phyloP scores from a whole-genome alignment of 345 rosid species.

The Microthlaspi erraticum region DNA sequence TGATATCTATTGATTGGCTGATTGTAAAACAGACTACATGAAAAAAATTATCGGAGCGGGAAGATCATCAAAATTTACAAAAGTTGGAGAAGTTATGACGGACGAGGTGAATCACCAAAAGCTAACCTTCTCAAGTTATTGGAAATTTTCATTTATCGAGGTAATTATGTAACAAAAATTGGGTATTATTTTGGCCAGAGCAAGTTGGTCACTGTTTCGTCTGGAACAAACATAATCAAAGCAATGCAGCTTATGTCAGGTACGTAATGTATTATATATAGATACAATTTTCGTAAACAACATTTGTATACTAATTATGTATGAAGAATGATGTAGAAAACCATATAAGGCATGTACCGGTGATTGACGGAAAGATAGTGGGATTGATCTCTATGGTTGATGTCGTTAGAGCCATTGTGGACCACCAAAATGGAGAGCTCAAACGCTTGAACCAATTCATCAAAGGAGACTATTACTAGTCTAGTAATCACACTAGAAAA shows the following conservation, averaged over 20 bases:
- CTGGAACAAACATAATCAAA: conserved; percentile 65
- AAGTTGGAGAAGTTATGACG: conserved; percentile 85
- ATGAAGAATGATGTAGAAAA: conserved; percentile 55
- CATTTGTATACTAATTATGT: background rate
- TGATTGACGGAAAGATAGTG: conserved; percentile 76
- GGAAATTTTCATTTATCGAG: background rate
- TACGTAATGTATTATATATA: conserved; percentile 51
- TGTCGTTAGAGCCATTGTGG: conserved; percentile 78
- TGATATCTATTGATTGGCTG: background rate
- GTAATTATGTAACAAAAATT: background rate
- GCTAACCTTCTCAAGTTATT: background rate
- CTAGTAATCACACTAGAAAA: background rate
- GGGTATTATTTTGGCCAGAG: conserved; percentile 50
- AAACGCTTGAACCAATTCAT: conserved; percentile 81
- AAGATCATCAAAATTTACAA: conserved; percentile 68
- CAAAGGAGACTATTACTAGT: conserved; percentile 71
- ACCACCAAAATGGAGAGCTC: conserved; percentile 79
- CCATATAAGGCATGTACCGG: conserved; percentile 79
- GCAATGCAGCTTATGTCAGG: conserved; percentile 98
- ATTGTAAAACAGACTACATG: conserved; percentile 61
- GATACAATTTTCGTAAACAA: background rate
- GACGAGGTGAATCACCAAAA: conserved; percentile 56
- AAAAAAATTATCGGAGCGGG: conserved; percentile 71
- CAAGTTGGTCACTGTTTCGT: conserved; percentile 67
- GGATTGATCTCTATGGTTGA: conserved; percentile 90